These are phyloP conservation scores for Sparassis latifolia DNA, from an alignment of 1,284 basidiomycete species.

Conservation along the genomic window DNA sequence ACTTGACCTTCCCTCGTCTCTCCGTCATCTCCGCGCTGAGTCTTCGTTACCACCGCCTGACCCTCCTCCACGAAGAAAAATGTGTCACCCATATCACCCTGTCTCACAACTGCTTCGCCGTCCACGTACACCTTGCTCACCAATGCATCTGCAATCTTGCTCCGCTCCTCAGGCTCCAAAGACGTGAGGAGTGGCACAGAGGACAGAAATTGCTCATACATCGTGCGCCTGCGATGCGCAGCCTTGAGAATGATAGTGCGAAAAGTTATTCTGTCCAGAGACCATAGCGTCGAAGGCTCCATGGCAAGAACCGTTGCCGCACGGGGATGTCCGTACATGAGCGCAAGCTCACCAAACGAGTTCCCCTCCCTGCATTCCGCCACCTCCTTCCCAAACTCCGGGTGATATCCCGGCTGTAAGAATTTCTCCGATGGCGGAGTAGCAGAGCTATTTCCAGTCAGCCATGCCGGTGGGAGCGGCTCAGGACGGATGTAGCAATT, in stretches of 20 bases:
- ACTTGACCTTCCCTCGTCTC: conserved; percentile 63
- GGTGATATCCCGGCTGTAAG: conserved; percentile 57
- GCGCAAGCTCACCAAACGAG: conserved; percentile 93
- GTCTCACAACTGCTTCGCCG: conserved; percentile 81
- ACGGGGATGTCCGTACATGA: conserved; percentile 97
- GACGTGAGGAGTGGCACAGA: conserved; percentile 88
- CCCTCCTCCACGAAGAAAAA: conserved; percentile 98
- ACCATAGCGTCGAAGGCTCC: conserved; percentile 85
- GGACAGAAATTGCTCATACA: conserved; percentile 94
- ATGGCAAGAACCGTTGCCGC: conserved; percentile 91
- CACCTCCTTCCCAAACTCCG: conserved; percentile 77
- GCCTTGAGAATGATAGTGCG: conserved; percentile 93
- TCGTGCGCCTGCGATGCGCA: conserved; percentile 82
- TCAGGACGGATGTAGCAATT: conserved; percentile 82
- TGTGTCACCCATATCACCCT: conserved; percentile 94
- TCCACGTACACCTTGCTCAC: conserved; percentile 79
- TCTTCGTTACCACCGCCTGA: conserved; percentile 83
- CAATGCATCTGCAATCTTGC: conserved; percentile 95
- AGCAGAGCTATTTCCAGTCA: conserved; percentile 28
- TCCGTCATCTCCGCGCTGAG: conserved; percentile 52
- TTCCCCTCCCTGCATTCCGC: conserved; percentile 81
- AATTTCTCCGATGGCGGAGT: conserved; percentile 45
- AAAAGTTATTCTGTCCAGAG: conserved; percentile 96
- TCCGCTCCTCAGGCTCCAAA: conserved; percentile 81
- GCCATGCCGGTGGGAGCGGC: conserved; percentile 53